Base-by-base conservation (phyloP, 2,329 filamentous ascomycete species). In the Albophoma yamanashiensis region DNA sequence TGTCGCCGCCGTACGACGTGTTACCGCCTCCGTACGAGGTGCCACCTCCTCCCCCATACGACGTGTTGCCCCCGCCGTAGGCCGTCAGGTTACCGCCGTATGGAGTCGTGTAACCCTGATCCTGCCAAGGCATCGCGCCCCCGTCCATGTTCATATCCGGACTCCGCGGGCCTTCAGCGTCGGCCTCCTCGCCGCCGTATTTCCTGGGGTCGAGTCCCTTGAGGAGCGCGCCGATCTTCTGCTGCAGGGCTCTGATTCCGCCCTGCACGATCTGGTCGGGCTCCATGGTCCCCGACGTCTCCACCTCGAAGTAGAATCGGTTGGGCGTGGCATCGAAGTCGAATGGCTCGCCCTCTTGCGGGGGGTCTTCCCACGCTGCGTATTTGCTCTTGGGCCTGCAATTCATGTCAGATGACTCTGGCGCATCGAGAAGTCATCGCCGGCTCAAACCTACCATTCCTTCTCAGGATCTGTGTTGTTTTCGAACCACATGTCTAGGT, bases 401-500 rank as follows among this genome's bases (percentile, higher is more conserved):
- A 8, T 39, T 8, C 34, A 45, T 2, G 60, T 58, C 25, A 58
- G 43, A 22, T 15, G 12, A 40, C 22, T 20, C 15, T 15, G 38
- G 11, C 31, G 1, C 5, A 20, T 36, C 31, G 22, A 38, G 9
- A 38, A 11, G 15, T 8, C 20, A 38, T 22, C 20, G 11, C 11
- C 20, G 31, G 50, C 5, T 34, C 50, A 55, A 34, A 59, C 86
- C 74, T 78, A 95, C 92, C 92, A 97, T 80, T 97, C 93, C 69
- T 86, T 83, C 61, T 84, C 82, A 1, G 90, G 76, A 74, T 95
- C 89, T 66, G 88, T 84, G 59, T 76, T 73, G 64, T 77, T 76
- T 79, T 99, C 94, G 72, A 91, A 97, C 94, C 94, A 99, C 74
- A 96, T 85, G 69, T 96, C 91, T 60, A 94, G 81, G 75, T 99